Conservation (phyloP, 2,329 filamentous ascomycete genomes). For the Huntiella savannae region DNA sequence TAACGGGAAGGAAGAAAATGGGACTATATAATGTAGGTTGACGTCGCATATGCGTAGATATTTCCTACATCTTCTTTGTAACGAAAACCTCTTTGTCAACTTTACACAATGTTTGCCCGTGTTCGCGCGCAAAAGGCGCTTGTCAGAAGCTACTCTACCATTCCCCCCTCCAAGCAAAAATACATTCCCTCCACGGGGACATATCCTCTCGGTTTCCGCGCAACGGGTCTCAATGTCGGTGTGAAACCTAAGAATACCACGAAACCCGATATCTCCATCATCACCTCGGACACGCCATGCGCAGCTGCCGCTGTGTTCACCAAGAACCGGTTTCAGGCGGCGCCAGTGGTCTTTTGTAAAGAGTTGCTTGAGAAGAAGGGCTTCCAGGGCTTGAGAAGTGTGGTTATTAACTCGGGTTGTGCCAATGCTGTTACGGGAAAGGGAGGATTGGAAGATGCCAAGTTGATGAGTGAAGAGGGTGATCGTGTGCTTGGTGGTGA, state of each 20-base stretch:
- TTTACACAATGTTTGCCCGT: slow-evolving; percentile 2
- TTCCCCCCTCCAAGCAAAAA: slow-evolving; percentile 70
- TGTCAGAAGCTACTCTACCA: slow-evolving; percentile 14
- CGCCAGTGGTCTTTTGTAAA: slow-evolving; percentile 73
- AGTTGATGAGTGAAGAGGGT: slow-evolving; percentile 60
- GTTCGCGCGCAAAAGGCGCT: neutral
- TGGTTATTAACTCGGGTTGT: slow-evolving; percentile 89
- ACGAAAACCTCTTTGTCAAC: neutral
- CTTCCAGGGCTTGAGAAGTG: slow-evolving; percentile 54
- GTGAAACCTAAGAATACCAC: slow-evolving; percentile 86
- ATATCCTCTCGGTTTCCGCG: slow-evolving; percentile 79
- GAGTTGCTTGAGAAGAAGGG: slow-evolving; percentile 47
- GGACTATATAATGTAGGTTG: neutral
- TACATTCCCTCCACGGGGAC: slow-evolving; percentile 72
- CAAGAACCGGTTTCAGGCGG: slow-evolving; percentile 94
- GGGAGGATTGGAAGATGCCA: slow-evolving; percentile 74
- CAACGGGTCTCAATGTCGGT: slow-evolving; percentile 73
- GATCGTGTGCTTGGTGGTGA: slow-evolving; percentile 39
- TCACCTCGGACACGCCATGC: slow-evolving; percentile 73
- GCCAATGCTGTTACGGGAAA: slow-evolving; percentile 93
- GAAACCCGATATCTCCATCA: slow-evolving; percentile 75
- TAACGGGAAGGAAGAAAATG: neutral
- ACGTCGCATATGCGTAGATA: neutral
- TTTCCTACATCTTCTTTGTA: neutral
- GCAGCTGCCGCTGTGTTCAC: slow-evolving; percentile 86